A percentile compares a stretch with the other conserved stretches of the same genome.
phyloP scores from a whole-genome alignment of 345 rosid genomes.

The Aquilaria sinensis region DNA sequence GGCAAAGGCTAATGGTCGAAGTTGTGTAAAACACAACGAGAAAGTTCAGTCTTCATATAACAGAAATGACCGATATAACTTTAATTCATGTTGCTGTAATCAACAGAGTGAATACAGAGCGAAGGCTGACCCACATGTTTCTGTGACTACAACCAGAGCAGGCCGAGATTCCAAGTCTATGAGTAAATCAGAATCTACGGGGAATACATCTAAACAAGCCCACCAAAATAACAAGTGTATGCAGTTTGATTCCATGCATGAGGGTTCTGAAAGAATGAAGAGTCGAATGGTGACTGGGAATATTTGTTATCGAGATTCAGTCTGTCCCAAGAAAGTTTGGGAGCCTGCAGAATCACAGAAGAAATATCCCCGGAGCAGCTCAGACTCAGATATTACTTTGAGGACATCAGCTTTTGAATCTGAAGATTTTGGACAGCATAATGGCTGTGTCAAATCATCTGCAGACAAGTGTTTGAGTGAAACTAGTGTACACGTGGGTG shows the following conservation, averaged over 20 bases:
- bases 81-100: slow-evolving; percentile 56
- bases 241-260: slow-evolving; percentile 41
- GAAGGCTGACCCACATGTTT: slow-evolving; percentile 44
- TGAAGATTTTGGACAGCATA: slow-evolving; percentile 27
- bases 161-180: slow-evolving; percentile 41
- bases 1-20: slow-evolving; percentile 37
- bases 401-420: slow-evolving; percentile 34
- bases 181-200: slow-evolving; percentile 38
- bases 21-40: slow-evolving; percentile 38
- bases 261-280: slow-evolving; percentile 47
- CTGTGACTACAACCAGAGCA: slow-evolving; percentile 29
- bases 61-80: slow-evolving; percentile 48
- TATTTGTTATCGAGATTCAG: slow-evolving; percentile 30
- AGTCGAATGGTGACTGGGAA: slow-evolving; percentile 29
- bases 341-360: slow-evolving; percentile 63
- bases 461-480: slow-evolving; percentile 27
- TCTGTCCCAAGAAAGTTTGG: slow-evolving; percentile 54
- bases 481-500: slow-evolving; percentile 32
- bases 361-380: slow-evolving; percentile 54
- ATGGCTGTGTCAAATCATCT: slow-evolving; percentile 27
- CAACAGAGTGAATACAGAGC: slow-evolving; percentile 44
- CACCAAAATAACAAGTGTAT: slow-evolving; percentile 41
- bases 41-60: slow-evolving; percentile 38
- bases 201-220: slow-evolving; percentile 47
- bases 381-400: slow-evolving; percentile 47